Evolutionary conservation across 768 basidiomycete species (phyloP), one percentile per base, ranked within the genome.

Genomic region (Lentinula guzmanii): DNA sequence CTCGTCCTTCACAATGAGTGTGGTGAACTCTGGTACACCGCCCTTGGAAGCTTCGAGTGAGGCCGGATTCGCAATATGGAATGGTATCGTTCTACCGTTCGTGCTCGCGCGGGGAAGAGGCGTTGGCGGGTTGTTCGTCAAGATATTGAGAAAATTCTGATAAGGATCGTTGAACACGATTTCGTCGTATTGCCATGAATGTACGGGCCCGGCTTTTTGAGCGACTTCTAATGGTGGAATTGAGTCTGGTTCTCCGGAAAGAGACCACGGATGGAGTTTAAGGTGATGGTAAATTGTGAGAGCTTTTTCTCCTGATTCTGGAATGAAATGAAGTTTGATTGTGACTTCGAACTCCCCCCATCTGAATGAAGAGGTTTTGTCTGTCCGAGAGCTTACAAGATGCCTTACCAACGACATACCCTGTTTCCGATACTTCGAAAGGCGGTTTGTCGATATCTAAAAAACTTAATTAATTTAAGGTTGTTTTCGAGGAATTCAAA

Each of bases 331-430:
- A 58, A 99, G 87, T 56, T 91, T 85, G 64, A 99, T 95, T 68
- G 89, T 86, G 64, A 98, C 90, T 69, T 97, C 94, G 75, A 99
- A 99, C 77, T 99, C 97, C 66, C 97, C 97, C 97, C 97, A 99
- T 52, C 91, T 93, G 60, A 39, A 50, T 58, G 11, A 41, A 37
- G 15, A 15, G 52, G 34, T 35, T 28, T 28, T 28, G 43, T n/a
- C 56, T 52, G 9, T 21, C 45, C 39, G 35, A 41, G 41, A 37
- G 24, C 3, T 11, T 13, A 7, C 7, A 37, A 46, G 37, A 24
- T 52, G n/a, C 37, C 13, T 7, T 24, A 37, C 9, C 10, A 51
- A 34, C 0, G 5, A 70, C 81, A 18, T 65, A 87, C 91, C 97
- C 97, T 15, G 97, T 98, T 74, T 98, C 97, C 9, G 95, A 88